These are phyloP conservation scores for Coemansia sp. DNA, from an alignment of 192 early-diverging fungal genomes.

Conservation along the genomic window DNA sequence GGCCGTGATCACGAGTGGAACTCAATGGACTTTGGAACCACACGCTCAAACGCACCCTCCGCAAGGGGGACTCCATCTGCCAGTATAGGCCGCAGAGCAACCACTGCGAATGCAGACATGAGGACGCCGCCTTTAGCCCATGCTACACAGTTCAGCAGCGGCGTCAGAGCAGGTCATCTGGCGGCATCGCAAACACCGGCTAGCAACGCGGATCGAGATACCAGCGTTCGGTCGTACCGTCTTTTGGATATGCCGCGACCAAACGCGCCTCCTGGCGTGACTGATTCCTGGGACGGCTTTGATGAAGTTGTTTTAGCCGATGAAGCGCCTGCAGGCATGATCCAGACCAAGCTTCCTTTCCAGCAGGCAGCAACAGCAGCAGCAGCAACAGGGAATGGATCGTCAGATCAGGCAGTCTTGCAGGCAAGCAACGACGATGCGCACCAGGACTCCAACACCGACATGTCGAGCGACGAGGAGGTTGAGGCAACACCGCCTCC, in stretches of 20 bases:
- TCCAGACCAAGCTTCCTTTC: conserved; percentile 43
- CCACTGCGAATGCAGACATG: conserved; percentile 4
- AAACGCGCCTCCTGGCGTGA: conserved; percentile 44
- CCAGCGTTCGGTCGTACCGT: conserved; percentile 26
- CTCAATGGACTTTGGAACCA: neutral
- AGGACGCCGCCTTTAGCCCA: neutral
- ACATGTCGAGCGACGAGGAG: conserved; percentile 42
- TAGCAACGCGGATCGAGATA: neutral
- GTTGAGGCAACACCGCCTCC: conserved; percentile 50
- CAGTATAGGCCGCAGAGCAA: neutral
- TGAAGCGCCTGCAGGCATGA: conserved; percentile 30
- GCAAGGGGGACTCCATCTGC: neutral
- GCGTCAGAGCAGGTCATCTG: neutral
- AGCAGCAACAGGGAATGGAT: neutral
- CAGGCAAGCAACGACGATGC: neutral
- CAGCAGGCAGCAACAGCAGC: too few species aligned
- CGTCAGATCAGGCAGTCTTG: neutral
- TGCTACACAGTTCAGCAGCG: neutral
- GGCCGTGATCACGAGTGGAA: conserved; percentile 6
- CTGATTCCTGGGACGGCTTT: conserved; percentile 23
- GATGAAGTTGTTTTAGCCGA: neutral
- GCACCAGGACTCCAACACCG: conserved; percentile 8
- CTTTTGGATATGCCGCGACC: conserved; percentile 49
- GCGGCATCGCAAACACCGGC: neutral
- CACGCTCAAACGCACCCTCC: neutral